These are phyloP conservation scores for Colletotrichum incanum DNA, from an alignment of 2,329 filamentous ascomycete species.

Conservation along the genomic window DNA sequence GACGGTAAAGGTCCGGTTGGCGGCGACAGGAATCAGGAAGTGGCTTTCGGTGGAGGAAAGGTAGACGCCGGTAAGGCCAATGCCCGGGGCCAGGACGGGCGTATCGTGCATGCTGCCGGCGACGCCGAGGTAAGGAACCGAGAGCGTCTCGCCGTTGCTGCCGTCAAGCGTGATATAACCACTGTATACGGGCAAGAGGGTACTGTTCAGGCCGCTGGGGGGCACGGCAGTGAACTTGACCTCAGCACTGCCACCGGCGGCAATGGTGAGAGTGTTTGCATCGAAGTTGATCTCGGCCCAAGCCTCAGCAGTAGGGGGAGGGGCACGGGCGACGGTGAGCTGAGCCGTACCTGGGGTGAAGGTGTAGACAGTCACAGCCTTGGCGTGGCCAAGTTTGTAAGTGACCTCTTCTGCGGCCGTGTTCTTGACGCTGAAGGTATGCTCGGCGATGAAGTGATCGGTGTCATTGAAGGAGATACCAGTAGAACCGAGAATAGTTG, in stretches of 20 bases:
- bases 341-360: constrained; percentile 42
- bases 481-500: constrained; percentile 54
- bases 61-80: constrained; percentile 38
- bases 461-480: constrained; percentile 63
- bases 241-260: constrained; percentile 47
- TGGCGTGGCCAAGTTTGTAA: constrained; percentile 56
- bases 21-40: constrained; percentile 41
- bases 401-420: constrained; percentile 52
- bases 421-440: constrained; percentile 60
- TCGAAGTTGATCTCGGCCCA: constrained; percentile 45
- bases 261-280: constrained; percentile 47
- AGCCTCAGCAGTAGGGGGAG: constrained; percentile 41
- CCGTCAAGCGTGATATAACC: constrained; percentile 60
- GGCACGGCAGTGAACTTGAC: constrained; percentile 50
- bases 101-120: constrained; percentile 48
- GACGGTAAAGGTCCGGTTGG: constrained; percentile 47
- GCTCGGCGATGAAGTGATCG: constrained; percentile 53
- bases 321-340: constrained; percentile 36
- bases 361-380: constrained; percentile 58
- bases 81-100: constrained; percentile 35
- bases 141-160: constrained; percentile 54
- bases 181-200: constrained; percentile 58
- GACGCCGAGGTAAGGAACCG: constrained; percentile 59
- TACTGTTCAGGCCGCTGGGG: constrained; percentile 48
- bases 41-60: constrained; percentile 37